Evolutionary conservation across 768 basidiomycete species (phyloP), one percentile per base, ranked within the genome.

Genomic region (Pleurotus eryngii): DNA sequence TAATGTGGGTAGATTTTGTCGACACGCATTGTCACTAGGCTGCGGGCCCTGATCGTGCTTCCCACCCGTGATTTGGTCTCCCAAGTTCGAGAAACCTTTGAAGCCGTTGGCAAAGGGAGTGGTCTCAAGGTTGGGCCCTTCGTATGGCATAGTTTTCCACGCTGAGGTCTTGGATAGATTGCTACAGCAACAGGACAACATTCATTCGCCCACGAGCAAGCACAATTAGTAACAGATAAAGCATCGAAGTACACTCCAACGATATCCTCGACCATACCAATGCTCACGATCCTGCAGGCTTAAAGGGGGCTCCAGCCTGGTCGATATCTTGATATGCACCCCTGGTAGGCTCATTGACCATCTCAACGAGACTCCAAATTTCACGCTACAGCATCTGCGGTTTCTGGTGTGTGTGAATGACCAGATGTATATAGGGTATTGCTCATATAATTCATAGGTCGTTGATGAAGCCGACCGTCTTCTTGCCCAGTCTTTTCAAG

Each of bases 401-500:
- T 98, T 94, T 70, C 75, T 98, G 59, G 96, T 93, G 65, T 24
- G 87, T 75, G 27, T 14, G 4, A 27, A 39, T 49, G 20, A 22
- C 40, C 24, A 7, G 38, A 53, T 47, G 3, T 17, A 22, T 37
- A 27, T 18, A 57, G 22, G 56, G 55, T 46, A 20, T 46, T 14
- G 7, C 24, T 42, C 37, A 39, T 42, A 22, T n/a, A 24, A 47
- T 14, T n/a, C 12, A 8, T 57, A 96, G 94, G 87, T 98, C 26
- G 92, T 99, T 56, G 97, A 99, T 69, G 97, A 99, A 73, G 97
- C 97, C 0, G 97, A 99, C 67, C 84, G 95, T n/a, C 79, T 99
- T 0, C 79, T 99, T 7, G 89, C 90, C 8, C 95, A 98, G 68
- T 93, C 92, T 1, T 98, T 97, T 73, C 95, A 98, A 70, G 91